Evolutionary conservation across 805 yeast genomes (phyloP).

Genomic region (Candida tibetensis): DNA sequence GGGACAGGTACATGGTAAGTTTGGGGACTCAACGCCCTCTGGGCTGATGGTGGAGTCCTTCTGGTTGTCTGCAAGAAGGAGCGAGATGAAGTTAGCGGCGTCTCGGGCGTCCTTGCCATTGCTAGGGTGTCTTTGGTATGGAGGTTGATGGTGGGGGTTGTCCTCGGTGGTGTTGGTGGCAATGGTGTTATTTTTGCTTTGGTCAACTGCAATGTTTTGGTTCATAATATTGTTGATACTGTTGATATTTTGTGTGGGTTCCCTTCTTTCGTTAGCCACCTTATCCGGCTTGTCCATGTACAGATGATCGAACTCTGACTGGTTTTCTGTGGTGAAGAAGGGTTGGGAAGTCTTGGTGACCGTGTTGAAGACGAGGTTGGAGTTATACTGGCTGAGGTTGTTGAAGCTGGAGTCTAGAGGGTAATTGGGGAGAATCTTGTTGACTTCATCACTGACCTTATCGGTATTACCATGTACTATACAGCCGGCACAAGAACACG

Average conservation of each 20-base stretch:
- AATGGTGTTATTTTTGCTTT: no score
- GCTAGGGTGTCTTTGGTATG: not conserved
- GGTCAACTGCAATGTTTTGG: no score
- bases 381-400: constrained; percentile 3
- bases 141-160: not conserved
- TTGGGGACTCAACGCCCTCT: constrained; percentile 6
- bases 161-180: no score
- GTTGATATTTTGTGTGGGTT: not conserved
- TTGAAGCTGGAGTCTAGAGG: constrained; percentile 5
- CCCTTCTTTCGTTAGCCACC: not conserved
- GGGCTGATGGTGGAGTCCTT: not conserved
- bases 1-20: constrained; percentile 25
- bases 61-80: constrained; percentile 1
- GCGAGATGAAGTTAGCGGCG: not conserved
- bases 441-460: not conserved
- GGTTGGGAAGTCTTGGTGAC: not conserved
- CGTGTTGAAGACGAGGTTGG: constrained; percentile 2
- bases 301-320: no score
- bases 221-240: no score
- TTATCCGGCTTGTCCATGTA: no score
- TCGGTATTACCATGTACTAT: constrained; percentile 27
- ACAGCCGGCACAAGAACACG: constrained; percentile 39
- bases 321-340: not conserved
- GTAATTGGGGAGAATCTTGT: constrained; percentile 4
- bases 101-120: no score